These are phyloP conservation scores for Choricystis sp. DNA, from an alignment of 139 green algal genomes.

Conservation along the genomic window DNA sequence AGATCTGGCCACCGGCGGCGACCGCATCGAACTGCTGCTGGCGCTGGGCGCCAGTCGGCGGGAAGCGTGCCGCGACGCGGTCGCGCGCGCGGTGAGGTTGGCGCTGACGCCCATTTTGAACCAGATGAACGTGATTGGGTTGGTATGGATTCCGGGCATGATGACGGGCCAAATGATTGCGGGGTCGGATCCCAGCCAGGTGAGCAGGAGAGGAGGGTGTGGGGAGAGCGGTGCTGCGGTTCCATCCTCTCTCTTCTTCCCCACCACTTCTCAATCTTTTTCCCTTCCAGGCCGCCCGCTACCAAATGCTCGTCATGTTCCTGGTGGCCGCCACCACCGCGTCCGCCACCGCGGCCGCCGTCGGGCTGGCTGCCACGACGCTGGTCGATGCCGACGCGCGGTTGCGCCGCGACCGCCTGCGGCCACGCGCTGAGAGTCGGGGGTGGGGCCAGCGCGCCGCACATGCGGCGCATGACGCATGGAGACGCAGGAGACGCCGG, in stretches of 20 bases:
- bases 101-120: conserved; percentile 69
- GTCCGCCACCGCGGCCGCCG: neutral
- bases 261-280: neutral
- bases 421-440: neutral
- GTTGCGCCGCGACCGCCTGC: conserved; percentile 10
- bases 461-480: neutral
- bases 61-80: conserved; percentile 39
- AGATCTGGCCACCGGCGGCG: conserved; percentile 14
- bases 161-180: conserved; percentile 74
- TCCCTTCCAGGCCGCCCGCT: conserved; percentile 29
- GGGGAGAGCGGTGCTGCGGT: neutral
- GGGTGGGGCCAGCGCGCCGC: no score
- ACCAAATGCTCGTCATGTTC: conserved; percentile 75
- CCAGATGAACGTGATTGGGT: conserved; percentile 47
- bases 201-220: no score
- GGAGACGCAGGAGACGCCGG: neutral
- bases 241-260: neutral
- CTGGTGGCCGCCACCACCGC: conserved; percentile 24
- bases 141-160: conserved; percentile 63
- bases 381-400: conserved; percentile 10
- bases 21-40: conserved; percentile 51
- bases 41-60: conserved; percentile 48
- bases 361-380: conserved; percentile 5
- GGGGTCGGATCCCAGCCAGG: conserved; percentile 38
- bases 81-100: conserved; percentile 22